Evolutionary conservation across 306 rosid species (phyloP), one percentile per base, ranked within the genome.

Genomic region (Dalbergia oliveri): DNA sequence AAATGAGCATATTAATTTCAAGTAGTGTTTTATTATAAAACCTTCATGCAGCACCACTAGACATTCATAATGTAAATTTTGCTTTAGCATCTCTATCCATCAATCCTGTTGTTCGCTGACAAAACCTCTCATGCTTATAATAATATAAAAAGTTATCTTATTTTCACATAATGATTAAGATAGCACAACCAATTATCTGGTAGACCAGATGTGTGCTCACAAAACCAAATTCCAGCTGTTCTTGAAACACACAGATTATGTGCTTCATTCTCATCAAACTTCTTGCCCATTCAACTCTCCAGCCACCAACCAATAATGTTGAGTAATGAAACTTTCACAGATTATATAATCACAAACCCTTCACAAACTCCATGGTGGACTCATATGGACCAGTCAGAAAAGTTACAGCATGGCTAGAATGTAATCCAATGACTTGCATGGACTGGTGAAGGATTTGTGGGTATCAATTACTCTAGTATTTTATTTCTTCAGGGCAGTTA

Each of bases 211-310:
- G 47, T 43, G 47, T 0, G 11, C 11, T 43, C 47, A 43, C 47
- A 8, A 43, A 43, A 43, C 47, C 47, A 43, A 43, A 43, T 43
- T 43, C 47, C 10, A 43, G 47, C 2, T 43, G 47, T 43, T 7
- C 6, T 6, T 43, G 0, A 43, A 43, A 43, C 47, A 43, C 9
- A 43, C 5, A 37, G 47, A 43, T 43, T 43, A 6, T 43, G 47
- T 43, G 47, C 47, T 7, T 43, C 9, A 9, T 43, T 43, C 11
- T 43, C 47, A 43, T 43, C 47, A 47, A 69, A 54, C 35, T 60
- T 43, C 54, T 53, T 21, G 33, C 19, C 23, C 19, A 81, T 77
- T 23, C 65, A 71, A 79, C 44, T 61, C 58, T 54, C 59, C 31
- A 33, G 26, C 64, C 70, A 64, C 49, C 71, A 19, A 73, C 68